Evolutionary conservation across 2,329 filamentous ascomycete genomes (phyloP), one percentile per base, ranked within the genome.

Genomic region (Lasiodiplodia citricola): DNA sequence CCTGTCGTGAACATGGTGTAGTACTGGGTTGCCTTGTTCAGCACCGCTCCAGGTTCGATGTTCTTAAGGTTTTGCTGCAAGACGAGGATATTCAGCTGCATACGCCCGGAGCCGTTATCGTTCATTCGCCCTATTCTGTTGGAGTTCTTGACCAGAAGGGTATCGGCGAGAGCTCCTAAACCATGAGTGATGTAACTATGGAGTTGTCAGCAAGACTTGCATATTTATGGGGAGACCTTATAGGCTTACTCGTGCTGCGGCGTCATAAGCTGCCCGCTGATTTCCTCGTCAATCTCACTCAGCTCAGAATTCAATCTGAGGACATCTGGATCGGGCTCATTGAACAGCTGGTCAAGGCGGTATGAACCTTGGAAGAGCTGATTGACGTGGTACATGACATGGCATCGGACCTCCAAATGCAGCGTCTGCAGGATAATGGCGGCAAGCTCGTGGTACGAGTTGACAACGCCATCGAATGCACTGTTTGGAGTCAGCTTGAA

Each of bases 31-130:
- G 90, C 87, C 44, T 87, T 83, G 4, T 85, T 84, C 35, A 95
- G 83, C 68, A 87, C 85, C 3, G 92, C 90, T 10, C 87, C 87
- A 2, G 87, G 85, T 79, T 96, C 93, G 66, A 99, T 90, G 73
- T 97, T 97, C 83, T 97, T 97, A 67, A 99, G 88, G 75, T 97
- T 97, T 78, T 99, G 96, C 81, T 98, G 95, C 64, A 99, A 84
- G 51, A 99, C 96, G 28, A 97, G 86, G 60, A 97, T 93, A 78
- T 99, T 97, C 75, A 98, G 88, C 78, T 94, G 91, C 88, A 99
- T 94, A 47, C 94, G 88, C n/a, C 90, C 89, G 70, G 91, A 92
- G 52, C 96, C 96, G 74, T 91, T 88, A 47, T 82, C 83, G 78
- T 99, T 97, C 90, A 70, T 67, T 5, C 71, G 58, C 6, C 54